A percentile compares a stretch with the other conserved stretches of the same genome.
phyloP scores from a whole-genome alignment of 2,329 filamentous ascomycete species.

The Sporothrix humicola region DNA sequence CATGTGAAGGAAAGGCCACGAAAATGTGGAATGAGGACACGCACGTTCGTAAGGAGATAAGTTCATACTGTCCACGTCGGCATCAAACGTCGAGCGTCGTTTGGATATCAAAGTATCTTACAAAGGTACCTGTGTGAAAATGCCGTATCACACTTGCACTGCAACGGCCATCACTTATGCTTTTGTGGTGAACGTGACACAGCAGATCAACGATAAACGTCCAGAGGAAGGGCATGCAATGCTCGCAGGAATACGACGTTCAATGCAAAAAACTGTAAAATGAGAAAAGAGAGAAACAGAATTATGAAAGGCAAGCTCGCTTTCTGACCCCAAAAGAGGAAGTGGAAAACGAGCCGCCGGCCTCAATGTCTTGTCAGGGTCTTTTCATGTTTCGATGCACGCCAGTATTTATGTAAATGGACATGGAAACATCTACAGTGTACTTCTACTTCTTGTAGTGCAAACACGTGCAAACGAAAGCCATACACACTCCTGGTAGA shows the following conservation, averaged over 20 bases:
- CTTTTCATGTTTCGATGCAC: background rate
- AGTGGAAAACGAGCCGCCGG: background rate
- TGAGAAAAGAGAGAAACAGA: background rate
- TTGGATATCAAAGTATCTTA: background rate
- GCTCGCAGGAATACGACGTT: background rate
- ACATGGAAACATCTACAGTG: background rate
- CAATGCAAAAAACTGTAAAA: too few relatives aligned
- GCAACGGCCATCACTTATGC: background rate
- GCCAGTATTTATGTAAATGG: background rate
- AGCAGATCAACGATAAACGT: conserved; percentile 1
- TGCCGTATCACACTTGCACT: background rate
- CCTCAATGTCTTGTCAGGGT: background rate
- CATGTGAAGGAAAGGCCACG: background rate
- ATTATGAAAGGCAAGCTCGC: background rate
- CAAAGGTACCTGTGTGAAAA: background rate
- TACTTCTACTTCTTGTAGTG: background rate
- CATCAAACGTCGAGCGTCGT: too few relatives aligned
- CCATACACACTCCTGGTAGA: background rate
- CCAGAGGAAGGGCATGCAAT: background rate
- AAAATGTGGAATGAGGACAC: too few relatives aligned
- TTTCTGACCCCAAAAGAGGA: background rate
- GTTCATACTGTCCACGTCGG: background rate
- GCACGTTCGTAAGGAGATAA: background rate
- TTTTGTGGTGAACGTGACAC: background rate
- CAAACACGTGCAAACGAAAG: background rate